A percentile compares a stretch with the other conserved stretches of the same genome.
These are phyloP conservation scores for Tolypocladium album DNA, from an alignment of 2,329 filamentous ascomycete genomes.

Conservation along the genomic window DNA sequence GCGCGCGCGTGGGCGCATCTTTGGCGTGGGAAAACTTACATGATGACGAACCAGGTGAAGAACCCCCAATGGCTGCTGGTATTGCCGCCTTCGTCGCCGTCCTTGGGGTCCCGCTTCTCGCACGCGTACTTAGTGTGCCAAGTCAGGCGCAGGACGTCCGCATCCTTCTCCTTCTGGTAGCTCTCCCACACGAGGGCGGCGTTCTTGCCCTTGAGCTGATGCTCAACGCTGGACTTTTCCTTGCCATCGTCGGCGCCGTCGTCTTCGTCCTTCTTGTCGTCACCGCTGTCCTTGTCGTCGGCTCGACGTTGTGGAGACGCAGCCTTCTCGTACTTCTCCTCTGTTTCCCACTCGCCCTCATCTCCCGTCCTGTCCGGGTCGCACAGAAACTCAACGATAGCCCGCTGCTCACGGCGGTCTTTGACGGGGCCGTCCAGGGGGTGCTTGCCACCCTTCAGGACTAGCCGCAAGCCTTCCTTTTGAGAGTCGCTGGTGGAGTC, in stretches of 20 bases:
- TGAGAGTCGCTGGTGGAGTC: constrained; percentile 53
- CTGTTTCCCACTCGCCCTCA: constrained; percentile 54
- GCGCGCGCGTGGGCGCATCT: no score
- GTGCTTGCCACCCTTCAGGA: constrained; percentile 51
- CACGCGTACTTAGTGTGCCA: constrained; percentile 89
- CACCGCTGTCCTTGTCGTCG: constrained; percentile 16
- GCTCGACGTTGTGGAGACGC: constrained; percentile 3
- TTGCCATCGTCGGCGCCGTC: constrained; percentile 25
- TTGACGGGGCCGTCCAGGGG: constrained; percentile 37
- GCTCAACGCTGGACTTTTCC: constrained; percentile 31
- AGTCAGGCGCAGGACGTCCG: constrained; percentile 57
- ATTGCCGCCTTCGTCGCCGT: constrained; percentile 30
- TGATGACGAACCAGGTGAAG: constrained; percentile 92
- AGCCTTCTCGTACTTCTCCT: constrained; percentile 31
- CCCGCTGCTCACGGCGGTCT: constrained; percentile 52
- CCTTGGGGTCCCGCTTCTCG: constrained; percentile 39
- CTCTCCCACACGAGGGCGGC: constrained; percentile 66
- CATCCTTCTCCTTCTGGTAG: constrained; percentile 52
- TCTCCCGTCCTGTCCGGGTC: constrained; percentile 60
- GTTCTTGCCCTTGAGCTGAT: constrained; percentile 41
- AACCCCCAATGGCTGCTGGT: constrained; percentile 68
- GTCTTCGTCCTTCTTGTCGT: constrained; percentile 23
- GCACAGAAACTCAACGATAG: constrained; percentile 79
- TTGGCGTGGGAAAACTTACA: constrained; percentile 47
- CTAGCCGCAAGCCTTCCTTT: constrained; percentile 61